A percentile compares a stretch with the other conserved stretches of the same genome.
Evolutionary conservation across 129 eudicot species (phyloP).

Genomic region (Chrysanthemum lavandulifolium): DNA sequence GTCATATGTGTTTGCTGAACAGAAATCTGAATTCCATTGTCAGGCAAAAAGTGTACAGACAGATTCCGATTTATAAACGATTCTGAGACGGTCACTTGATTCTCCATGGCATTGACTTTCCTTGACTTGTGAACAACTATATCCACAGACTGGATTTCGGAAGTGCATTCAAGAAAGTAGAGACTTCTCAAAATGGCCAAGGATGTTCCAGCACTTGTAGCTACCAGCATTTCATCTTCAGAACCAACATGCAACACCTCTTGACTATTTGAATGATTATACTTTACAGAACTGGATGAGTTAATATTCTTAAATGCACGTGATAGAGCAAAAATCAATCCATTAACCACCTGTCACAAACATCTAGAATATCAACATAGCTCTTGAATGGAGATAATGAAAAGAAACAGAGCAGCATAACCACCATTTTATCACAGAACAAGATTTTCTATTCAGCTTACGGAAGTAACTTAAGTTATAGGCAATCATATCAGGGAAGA

Average conservation of each 20-base stretch:
- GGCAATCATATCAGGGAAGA: conserved; percentile 13
- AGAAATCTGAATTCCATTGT: conserved; percentile 57
- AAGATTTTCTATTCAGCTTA: no score
- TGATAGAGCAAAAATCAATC: conserved; percentile 36
- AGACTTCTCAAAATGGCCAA: conserved; percentile 22
- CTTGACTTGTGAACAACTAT: conserved; percentile 58
- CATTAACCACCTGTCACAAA: conserved; percentile 49
- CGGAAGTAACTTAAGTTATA: background rate
- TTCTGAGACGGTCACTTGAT: conserved; percentile 27
- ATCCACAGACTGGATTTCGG: conserved; percentile 57
- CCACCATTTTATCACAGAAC: no score
- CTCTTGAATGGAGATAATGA: background rate
- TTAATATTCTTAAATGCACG: conserved; percentile 22
- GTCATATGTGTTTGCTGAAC: conserved; percentile 29
- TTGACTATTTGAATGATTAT: conserved; percentile 27
- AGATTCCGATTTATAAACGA: conserved; percentile 31
- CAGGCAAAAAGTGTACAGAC: conserved; percentile 43
- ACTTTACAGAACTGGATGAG: conserved; percentile 29
- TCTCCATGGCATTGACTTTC: conserved; percentile 32
- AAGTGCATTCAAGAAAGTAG: conserved; percentile 37
- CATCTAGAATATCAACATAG: conserved; percentile 19
- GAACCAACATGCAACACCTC: conserved; percentile 33
- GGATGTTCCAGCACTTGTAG: conserved; percentile 29
- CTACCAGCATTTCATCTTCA: conserved; percentile 30
- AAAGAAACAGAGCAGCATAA: no score